phyloP scores from a whole-genome alignment of 495 filamentous ascomycete species.

The Talaromyces thailandensis region DNA sequence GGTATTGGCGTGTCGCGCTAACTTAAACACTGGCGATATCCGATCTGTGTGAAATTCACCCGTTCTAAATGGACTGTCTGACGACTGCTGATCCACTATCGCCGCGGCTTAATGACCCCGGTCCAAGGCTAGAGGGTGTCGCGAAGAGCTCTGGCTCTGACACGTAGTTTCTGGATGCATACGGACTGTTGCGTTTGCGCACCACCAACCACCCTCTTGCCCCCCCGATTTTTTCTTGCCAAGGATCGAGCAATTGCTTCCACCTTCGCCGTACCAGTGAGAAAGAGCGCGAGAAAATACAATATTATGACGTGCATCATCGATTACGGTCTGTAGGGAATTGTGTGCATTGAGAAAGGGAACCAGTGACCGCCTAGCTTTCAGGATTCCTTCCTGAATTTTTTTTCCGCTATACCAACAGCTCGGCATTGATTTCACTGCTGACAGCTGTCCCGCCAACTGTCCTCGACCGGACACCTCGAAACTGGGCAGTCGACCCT shows the following conservation, averaged over 20 bases:
- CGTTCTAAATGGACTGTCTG: conserved; percentile 6
- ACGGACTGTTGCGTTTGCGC: background rate
- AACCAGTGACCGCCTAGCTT: background rate
- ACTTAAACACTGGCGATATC: conserved; percentile 7
- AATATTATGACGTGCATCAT: conserved; percentile 9
- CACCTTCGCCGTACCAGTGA: background rate
- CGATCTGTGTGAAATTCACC: conserved; percentile 3
- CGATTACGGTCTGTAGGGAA: background rate
- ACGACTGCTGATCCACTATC: conserved; percentile 2
- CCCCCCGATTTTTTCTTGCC: conserved; percentile 4
- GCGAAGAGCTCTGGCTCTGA: conserved; percentile 8
- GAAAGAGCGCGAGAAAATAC: background rate
- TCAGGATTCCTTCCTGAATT: background rate
- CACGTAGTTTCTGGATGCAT: conserved; percentile 8
- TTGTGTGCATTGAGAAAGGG: background rate
- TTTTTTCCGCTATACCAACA: conserved; percentile 1
- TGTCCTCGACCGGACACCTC: background rate
- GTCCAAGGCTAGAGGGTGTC: background rate
- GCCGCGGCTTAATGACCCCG: conserved; percentile 6
- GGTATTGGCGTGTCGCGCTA: conserved; percentile 3
- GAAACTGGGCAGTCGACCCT: background rate
- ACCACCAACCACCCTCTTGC: conserved; percentile 4
- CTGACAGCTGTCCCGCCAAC: background rate
- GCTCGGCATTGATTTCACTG: background rate
- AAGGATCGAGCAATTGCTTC: background rate